Base-by-base conservation (phyloP, 352 stramenopile species). In the Phytopythium sindhum region DNA sequence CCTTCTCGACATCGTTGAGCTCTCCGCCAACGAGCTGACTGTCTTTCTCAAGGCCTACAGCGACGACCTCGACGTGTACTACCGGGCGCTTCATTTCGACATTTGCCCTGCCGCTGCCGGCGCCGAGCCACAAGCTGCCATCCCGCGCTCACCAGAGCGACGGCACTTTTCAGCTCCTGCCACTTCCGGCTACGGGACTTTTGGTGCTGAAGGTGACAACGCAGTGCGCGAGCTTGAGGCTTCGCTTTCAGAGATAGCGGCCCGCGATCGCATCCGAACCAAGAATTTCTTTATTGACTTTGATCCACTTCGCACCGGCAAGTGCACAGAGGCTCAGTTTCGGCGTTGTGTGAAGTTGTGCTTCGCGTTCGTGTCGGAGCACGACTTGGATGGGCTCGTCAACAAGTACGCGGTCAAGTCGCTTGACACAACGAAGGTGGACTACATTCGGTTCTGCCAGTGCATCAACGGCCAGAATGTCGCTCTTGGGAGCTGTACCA, bases 201-300 rank as follows among this genome's bases (percentile, higher is more conserved):
- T 60, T 37, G 33, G 33, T 7, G 21, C 31, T 29, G 64, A 51
- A 24, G 62, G 60, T 17, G 50, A 54, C 12, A 70, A 84, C 12
- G 73, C 61, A 10, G 54, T 86, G 9, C 66, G 83, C 51, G 75
- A 84, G 50, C 65, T 95, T 1, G 84, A 93, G 60, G 69, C 71
- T 0, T 64, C 72, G n/a, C 58, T 95, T 0, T 83, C 75, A 4
- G 78, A 89, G 17, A 67, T 92, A 37, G 77, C 77, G 0, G 50
- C 86, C 3, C 81, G 86, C 15, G 84, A 93, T 45, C 80, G 86
- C 21, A 95, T 95, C 63, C 84, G 86, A 11, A 84, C 80, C 10
- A 93, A 92, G 60, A 89, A 88, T 58, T 95, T 93, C 58, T 95
- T 95, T 51, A 89, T 72, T 6, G 86, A 95, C 56, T 95, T 93